Evolutionary conservation across 352 stramenopile species (phyloP), one percentile per base, ranked within the genome.

Genomic region (Pilasporangium apinafurcum): DNA sequence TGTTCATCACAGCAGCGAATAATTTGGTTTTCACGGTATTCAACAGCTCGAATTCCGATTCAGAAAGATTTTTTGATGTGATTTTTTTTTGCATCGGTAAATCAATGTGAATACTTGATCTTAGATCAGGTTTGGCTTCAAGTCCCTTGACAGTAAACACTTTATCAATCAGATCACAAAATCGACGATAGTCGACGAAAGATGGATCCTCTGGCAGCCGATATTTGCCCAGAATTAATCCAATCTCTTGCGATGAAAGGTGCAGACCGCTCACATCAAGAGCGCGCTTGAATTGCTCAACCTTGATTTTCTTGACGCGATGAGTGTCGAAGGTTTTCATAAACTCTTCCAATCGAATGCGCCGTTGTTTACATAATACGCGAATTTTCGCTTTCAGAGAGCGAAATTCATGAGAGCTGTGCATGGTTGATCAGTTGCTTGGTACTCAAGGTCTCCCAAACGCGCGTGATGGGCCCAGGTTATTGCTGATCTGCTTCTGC

Each of bases 281-380:
- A 6, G 81, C 78, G 12, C 81, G 78, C 43, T 78, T 83, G 54
- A 91, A 93, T 56, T 91, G 81, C 37, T 91, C 78, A 0, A 68
- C 52, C 37, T 73, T 75, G 46, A 93, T 89, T 35, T 86, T 88
- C 65, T 93, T 91, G 8, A 87, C 74, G 51, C 77, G 68, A 45
- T 92, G 81, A 14, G 83, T 48, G 56, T 92, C 81, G 36, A 92
- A 92, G 10, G 81, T 92, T 41, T 86, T 90, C 81, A 92, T 92
- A 33, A 92, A 92, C 51, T 91, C 78, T 57, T 93, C 81, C 4
- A 93, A 44, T 1, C 78, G 81, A 48, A 90, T 84, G 22, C 81
- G 76, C 13, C 74, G 73, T 48, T 93, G 76, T 59, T 87, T 93
- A 57, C 81, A 93, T 44, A 88, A 49, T 37, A 75, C 50, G 20